Evolutionary conservation across 306 rosid species (phyloP).

Genomic region (Prunus davidiana): DNA sequence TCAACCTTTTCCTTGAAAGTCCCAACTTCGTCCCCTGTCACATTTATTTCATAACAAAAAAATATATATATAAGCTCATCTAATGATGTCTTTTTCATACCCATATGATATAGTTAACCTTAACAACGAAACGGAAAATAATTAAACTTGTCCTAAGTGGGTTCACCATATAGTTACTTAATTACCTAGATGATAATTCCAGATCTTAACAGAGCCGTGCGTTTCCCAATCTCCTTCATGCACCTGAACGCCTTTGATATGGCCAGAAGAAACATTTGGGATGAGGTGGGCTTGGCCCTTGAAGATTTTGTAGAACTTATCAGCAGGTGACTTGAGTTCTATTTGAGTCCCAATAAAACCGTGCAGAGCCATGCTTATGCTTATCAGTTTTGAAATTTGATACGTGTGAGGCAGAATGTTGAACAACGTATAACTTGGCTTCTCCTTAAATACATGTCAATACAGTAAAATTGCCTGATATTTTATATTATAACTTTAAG

Average conservation of each 20-base stretch:
- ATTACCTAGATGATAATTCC: conserved; percentile 25
- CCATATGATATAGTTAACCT: neutral
- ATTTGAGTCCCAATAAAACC: conserved; percentile 28
- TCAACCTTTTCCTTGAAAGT: conserved; percentile 36
- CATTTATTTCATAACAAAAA: neutral
- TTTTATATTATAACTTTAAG: too few species aligned
- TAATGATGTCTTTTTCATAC: neutral
- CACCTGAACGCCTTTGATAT: conserved; percentile 25
- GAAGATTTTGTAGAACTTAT: conserved; percentile 26
- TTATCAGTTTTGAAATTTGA: too few species aligned
- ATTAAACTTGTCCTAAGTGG: neutral
- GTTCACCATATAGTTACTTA: too few species aligned
- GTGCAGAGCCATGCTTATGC: conserved; percentile 1
- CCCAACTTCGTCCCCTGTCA: conserved; percentile 22
- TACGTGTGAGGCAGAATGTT: too few species aligned
- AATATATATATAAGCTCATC: neutral
- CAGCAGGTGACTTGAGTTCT: conserved; percentile 19
- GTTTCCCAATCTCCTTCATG: conserved; percentile 47
- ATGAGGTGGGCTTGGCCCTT: conserved; percentile 7
- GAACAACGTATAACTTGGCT: too few species aligned
- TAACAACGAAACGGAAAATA: neutral
- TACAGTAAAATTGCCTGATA: too few species aligned
- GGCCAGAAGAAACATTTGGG: conserved; percentile 19
- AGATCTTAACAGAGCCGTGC: conserved; percentile 31
- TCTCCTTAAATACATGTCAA: too few species aligned